A percentile compares a stretch with the other conserved stretches of the same genome.
phyloP scores from a whole-genome alignment of 1,284 basidiomycete species.

The Apiotrichum siamense region DNA sequence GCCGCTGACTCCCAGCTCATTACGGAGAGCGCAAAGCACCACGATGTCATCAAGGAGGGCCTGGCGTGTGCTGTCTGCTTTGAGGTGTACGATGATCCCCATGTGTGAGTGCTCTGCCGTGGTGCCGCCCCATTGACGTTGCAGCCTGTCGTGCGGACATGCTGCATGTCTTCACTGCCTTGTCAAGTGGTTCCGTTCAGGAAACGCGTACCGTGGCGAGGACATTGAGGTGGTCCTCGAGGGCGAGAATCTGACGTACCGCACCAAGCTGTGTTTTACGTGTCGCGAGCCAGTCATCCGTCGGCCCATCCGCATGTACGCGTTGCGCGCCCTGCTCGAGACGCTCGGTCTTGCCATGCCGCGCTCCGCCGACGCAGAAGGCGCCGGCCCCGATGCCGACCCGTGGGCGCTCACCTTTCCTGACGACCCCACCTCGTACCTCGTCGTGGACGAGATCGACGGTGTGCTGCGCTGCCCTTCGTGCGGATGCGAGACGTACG shows the following conservation, averaged over 20 bases:
- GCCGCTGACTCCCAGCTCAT: constrained; percentile 12
- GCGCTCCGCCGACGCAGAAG: not conserved
- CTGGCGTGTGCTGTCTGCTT: constrained; percentile 41
- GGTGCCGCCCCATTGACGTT: constrained; percentile 7
- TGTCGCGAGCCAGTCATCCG: constrained; percentile 37
- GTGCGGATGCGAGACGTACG: constrained; percentile 35
- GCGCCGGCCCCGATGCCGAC: constrained; percentile 21
- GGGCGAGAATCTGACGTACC: constrained; percentile 28
- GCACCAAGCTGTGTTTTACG: constrained; percentile 40
- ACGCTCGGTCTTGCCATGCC: constrained; percentile 23
- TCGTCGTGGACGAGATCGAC: constrained; percentile 27
- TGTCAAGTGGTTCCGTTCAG: constrained; percentile 37
- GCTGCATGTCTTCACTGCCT: constrained; percentile 41
- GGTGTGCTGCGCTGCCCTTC: constrained; percentile 30
- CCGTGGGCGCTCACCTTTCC: constrained; percentile 35
- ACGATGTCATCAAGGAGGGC: constrained; percentile 30
- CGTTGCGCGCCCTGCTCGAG: constrained; percentile 32
- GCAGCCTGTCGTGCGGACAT: constrained; percentile 43
- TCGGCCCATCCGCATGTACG: constrained; percentile 38
- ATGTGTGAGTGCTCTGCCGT: constrained; percentile 31
- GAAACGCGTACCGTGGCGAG: constrained; percentile 30
- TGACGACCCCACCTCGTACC: constrained; percentile 21
- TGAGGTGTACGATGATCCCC: constrained; percentile 38
- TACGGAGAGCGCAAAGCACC: constrained; percentile 20
- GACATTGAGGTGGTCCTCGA: constrained; percentile 15